phyloP scores from a whole-genome alignment of 352 stramenopile genomes.

The Phytophthora palmivora region DNA sequence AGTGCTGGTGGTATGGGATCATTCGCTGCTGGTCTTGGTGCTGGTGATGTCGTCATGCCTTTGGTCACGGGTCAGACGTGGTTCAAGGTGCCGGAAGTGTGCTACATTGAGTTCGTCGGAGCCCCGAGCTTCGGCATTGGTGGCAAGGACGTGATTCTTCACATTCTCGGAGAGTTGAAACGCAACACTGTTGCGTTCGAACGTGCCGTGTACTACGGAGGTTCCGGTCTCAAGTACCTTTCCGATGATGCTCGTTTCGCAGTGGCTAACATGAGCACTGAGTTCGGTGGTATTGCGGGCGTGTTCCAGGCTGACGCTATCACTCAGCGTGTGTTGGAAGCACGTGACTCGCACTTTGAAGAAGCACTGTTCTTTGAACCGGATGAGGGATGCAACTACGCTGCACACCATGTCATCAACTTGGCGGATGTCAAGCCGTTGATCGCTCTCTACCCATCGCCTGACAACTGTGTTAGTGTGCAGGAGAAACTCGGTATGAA shows the following conservation, averaged over 20 bases:
- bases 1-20: conserved; percentile 78
- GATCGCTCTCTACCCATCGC: conserved; percentile 80
- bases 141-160: conserved; percentile 83
- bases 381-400: conserved; percentile 75
- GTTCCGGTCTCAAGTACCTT: conserved; percentile 61
- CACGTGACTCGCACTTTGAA: conserved; percentile 64
- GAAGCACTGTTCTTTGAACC: conserved; percentile 79
- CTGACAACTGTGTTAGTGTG: conserved; percentile 81
- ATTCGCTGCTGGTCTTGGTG: conserved; percentile 75
- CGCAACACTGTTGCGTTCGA: conserved; percentile 87
- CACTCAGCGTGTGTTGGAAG: conserved; percentile 64
- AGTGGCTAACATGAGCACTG: conserved; percentile 85
- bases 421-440: conserved; percentile 62
- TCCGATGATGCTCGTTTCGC: conserved; percentile 86
- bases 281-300: conserved; percentile 85
- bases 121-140: conserved; percentile 73
- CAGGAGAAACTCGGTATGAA: conserved; percentile 76
- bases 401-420: conserved; percentile 79
- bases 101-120: conserved; percentile 83
- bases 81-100: conserved; percentile 85
- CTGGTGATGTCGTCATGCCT: conserved; percentile 84
- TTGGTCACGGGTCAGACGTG: conserved; percentile 86
- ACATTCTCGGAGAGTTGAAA: conserved; percentile 83
- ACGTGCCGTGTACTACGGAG: conserved; percentile 81
- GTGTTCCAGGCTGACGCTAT: conserved; percentile 82